Evolutionary conservation across 176 grass and related monocot genomes (phyloP), one percentile per base, ranked within the genome.

Genomic region (Coix lacrymajobi): DNA sequence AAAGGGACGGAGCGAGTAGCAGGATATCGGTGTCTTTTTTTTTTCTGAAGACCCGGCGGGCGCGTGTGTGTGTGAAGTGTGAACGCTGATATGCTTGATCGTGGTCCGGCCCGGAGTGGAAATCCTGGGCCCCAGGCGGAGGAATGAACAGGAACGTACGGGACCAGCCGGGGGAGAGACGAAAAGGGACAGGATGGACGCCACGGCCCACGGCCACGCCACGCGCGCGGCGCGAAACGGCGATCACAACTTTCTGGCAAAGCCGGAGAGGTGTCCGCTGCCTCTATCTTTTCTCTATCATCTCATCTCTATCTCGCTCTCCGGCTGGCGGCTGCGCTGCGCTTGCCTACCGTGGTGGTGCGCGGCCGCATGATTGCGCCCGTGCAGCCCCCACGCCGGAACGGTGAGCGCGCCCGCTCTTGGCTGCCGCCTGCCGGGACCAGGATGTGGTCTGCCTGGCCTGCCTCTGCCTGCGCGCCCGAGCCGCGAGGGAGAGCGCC

Each of bases 41-140:
- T 40, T 75, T 7, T 5, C 7, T 1, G 19, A 20, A 43, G 34
- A 1, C 60, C 41, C 25, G 11, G 6, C 1, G 5, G 5, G 62
- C 44, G 44, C 80, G 77, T 56, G 87, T 85, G n/a, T n/a, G n/a
- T n/a, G n/a, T n/a, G n/a, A n/a, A n/a, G n/a, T n/a, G 77, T 65
- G 87, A 76, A 80, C 37, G 51, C 12, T 16, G 26, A 76, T 78
- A 83, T 89, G 28, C 73, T 31, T 89, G 28, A 65, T 31, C 15
- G 58, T 12, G 22, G 26, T 5, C 46, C 15, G n/a, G 3, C 34
- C 3, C 0, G 6, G 14, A n/a, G n/a, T 1, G 38, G 45, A 48
- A 48, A 6, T 48, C 32, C 3, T 43, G 86, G 80, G 52, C 0
- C 78, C 51, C 54, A 25, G 10, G 5, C 4, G 32, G 44, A 13